Evolutionary conservation across 768 basidiomycete genomes (phyloP).

Genomic region (Mycena epipterygia): DNA sequence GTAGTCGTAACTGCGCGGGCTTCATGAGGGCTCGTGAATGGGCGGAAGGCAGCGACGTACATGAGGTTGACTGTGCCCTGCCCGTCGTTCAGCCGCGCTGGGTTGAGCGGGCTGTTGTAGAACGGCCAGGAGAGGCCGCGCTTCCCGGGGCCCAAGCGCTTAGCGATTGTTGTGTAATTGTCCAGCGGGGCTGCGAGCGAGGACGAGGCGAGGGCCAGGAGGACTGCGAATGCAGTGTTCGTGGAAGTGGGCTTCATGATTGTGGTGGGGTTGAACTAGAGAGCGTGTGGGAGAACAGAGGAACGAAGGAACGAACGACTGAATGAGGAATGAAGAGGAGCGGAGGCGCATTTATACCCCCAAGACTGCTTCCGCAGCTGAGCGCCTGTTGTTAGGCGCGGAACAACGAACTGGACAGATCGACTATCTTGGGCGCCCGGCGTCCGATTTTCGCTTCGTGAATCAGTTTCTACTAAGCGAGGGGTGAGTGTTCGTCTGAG

Average conservation of each 20-base stretch:
- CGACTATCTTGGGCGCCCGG: too few species aligned
- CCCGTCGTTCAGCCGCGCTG: conserved; percentile 44
- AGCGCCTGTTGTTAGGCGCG: too few species aligned
- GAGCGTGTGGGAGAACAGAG: too few species aligned
- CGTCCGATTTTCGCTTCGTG: too few species aligned
- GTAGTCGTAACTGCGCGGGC: conserved; percentile 49
- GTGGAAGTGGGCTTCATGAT: conserved; percentile 31
- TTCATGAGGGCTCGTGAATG: neutral
- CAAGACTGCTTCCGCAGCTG: too few species aligned
- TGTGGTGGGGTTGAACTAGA: neutral
- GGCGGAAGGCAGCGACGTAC: neutral
- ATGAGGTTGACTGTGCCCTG: conserved; percentile 45
- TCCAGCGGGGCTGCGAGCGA: conserved; percentile 33
- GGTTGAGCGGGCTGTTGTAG: conserved; percentile 46
- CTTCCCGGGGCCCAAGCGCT: conserved; percentile 48
- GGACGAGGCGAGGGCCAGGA: conserved; percentile 26
- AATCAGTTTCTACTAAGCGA: too few species aligned
- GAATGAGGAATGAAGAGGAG: too few species aligned
- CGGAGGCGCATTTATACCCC: too few species aligned
- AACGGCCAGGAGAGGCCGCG: conserved; percentile 54
- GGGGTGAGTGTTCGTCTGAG: too few species aligned
- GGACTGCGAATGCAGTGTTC: conserved; percentile 11
- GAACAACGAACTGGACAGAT: too few species aligned
- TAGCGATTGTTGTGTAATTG: neutral
- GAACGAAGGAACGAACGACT: too few species aligned